Base-by-base conservation (phyloP, 2,329 filamentous ascomycete species). In the Fusarium sp. region DNA sequence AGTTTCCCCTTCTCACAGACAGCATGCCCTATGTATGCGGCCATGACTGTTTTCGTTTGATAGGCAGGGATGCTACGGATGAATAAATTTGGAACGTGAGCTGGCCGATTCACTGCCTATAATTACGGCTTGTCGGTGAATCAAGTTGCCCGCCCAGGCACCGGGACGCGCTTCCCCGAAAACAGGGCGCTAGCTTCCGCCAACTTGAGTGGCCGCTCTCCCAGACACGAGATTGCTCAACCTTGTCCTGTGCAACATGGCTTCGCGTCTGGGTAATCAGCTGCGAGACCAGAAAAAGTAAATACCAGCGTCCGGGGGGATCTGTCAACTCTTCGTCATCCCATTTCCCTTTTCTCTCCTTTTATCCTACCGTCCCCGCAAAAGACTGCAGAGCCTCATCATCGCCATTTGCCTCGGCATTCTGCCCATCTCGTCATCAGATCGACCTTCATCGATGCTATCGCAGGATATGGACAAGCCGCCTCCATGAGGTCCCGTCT, bases 131-230 rank as follows among this genome's bases (percentile, higher is more conserved):
- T 51, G 55, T 70, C 40, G 53, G 36, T 60, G 62, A 66, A 60
- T 55, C 60, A 58, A 30, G 41, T 43, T 30, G 31, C 13, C 30
- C 30, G 34, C 36, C 30, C 68, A 71, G 40, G 56, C 40, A 57
- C 68, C 62, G 46, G 48, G 46, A 56, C 41, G 58, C 54, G 43
- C 41, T 43, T 46, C 34, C 55, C 50, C 31, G 18, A 61, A 52
- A 51, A 65, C 53, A 46, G 60, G 47, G 65, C 65, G 67, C 67
- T 71, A 68, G 37, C 15, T 10, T 51, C 64, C 62, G 57, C 66
- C 70, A 67, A 44, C 15, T 68, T 64, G 71, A 70, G 67, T 68
- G 67, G 67, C 67, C 67, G 58, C 36, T 13, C 16, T 66, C 66
- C 67, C 58, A 65, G 58, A 67, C 48, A 59, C 62, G 67, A 40